Base-by-base conservation (phyloP, 2,329 filamentous ascomycete genomes). In the Diaporthe aspalathi region DNA sequence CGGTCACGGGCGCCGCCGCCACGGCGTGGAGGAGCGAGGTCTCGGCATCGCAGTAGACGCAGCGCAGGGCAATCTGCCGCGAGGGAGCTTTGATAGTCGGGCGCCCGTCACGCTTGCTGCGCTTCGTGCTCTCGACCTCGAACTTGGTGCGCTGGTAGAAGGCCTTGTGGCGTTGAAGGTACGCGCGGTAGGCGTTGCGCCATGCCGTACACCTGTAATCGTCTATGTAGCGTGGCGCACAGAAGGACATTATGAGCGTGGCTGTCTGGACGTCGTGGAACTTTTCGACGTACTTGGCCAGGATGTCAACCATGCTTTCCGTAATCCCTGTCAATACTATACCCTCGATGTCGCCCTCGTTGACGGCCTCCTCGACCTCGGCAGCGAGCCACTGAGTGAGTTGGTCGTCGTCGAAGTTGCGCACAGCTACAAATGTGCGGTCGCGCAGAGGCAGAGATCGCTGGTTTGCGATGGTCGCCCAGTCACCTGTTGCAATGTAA, bases 221-320 rank as follows among this genome's bases (percentile, higher is more conserved):
- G 79, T 92, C 89, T 74, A 95, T 90, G 80, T 94, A 95, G 11
- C 90, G 87, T 0, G 93, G 93, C 70, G 90, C 89, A 75, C 92
- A 92, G 79, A 93, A 91, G 16, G 92, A 92, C 70, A 93, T 88
- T 72, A 94, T 88, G 2, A 96, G 85, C 0, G 93, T 91, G 1
- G 93, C 92, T 1, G 93, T 94, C 81, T 97, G 94, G 29, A 93
- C 86, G 79, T 95, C 93, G 77, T 90, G 87, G 79, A 92, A 94
- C 75, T 92, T 92, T 75, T 91, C 87, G 56, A 96, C 87, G 80
- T 94, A 94, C 65, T 89, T 89, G 73, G 93, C 91, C 72, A 95
- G 88, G 22, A 96, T 89, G 78, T 94, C 92, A 71, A 95, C 90
- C 66, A 92, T 86, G 67, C 85, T 84, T 74, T 94, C 92, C 3